Conservation (phyloP, 805 yeast genomes). For the Blastobotrys chiropterorum region DNA sequence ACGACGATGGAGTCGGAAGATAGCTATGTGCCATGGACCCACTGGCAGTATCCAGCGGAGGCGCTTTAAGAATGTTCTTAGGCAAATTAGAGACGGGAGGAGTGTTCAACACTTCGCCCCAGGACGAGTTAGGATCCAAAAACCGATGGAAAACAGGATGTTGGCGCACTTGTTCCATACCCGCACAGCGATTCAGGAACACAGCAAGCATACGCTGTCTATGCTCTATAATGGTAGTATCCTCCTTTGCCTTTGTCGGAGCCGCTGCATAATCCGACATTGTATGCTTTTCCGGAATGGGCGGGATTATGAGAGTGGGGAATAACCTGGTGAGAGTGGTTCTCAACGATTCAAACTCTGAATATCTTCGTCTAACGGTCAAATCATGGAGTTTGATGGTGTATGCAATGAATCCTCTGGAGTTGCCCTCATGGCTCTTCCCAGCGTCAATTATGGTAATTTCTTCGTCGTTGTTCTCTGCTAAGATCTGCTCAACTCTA, state of each 20-base stretch:
- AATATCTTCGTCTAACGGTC: conserved; percentile 74
- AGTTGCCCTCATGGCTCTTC: conserved; percentile 73
- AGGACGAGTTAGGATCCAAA: conserved; percentile 76
- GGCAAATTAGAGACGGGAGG: conserved; percentile 54
- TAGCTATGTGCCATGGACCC: conserved; percentile 55
- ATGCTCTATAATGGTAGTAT: conserved; percentile 46
- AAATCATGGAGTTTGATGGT: conserved; percentile 62
- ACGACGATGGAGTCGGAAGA: conserved; percentile 53
- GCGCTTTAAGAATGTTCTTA: conserved; percentile 46
- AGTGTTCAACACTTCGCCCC: conserved; percentile 65
- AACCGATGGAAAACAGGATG: conserved; percentile 67
- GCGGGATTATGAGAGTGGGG: conserved; percentile 83
- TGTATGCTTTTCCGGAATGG: conserved; percentile 84
- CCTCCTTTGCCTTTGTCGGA: conserved; percentile 41
- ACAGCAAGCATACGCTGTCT: conserved; percentile 69
- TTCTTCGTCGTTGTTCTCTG: conserved; percentile 26
- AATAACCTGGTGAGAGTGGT: conserved; percentile 62
- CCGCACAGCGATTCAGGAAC: conserved; percentile 71
- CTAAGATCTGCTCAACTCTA: conserved; percentile 30
- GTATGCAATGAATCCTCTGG: conserved; percentile 74
- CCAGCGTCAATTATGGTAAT: conserved; percentile 72
- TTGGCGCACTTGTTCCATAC: conserved; percentile 48
- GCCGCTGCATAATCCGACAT: conserved; percentile 42
- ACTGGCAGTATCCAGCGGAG: conserved; percentile 54
- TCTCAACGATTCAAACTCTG: conserved; percentile 84